Evolutionary conservation across 106 monocot species (phyloP), one percentile per base, ranked within the genome.

Genomic region (Posidonia australis): DNA sequence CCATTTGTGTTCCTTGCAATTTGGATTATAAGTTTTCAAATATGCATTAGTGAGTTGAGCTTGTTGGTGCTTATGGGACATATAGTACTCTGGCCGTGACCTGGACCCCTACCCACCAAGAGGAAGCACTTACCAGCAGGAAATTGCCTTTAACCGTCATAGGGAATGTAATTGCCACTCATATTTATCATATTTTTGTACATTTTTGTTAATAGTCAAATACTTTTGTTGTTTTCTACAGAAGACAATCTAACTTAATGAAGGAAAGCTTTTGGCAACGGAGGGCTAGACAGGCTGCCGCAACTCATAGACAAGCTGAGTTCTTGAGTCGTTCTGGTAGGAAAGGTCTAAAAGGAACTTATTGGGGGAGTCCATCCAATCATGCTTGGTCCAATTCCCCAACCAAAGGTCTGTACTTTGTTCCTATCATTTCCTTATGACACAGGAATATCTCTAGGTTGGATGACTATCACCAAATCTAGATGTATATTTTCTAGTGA

Each of bases 261-360:
- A 69, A 80, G 58, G 65, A 10, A 41, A 74, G 51, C 62, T 48
- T 71, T 55, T 79, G 83, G 82, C 60, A 72, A 31, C 71, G 51
- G 57, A 83, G 49, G 64, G 72, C 64, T 20, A 76, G 63, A 44
- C 75, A 78, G 54, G 53, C 58, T 60, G 66, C 73, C 55, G 60
- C 70, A 19, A 70, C 61, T 64, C 75, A 66, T 26, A 79, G 74
- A 67, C 66, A 71, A 43, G 77, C 78, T 58, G 86, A 86, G 67
- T 93, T 93, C 75, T 73, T 93, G 44, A 81, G 72, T 65, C 78
- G 67, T 20, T 70, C 82, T 32, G 41, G 69, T 64, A 69, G 63
- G 22, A 74, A 47, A 20, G 53, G 55, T 54, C 65, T 28, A n/a
- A 70, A 46, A 41, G 60, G 29, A 28, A 18, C 60, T 36, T 26